Percentiles rank a stretch among this genome's conserved stretches.
Evolutionary conservation across 345 rosid genomes (phyloP).

Genomic region (Eucalyptus curtisii): DNA sequence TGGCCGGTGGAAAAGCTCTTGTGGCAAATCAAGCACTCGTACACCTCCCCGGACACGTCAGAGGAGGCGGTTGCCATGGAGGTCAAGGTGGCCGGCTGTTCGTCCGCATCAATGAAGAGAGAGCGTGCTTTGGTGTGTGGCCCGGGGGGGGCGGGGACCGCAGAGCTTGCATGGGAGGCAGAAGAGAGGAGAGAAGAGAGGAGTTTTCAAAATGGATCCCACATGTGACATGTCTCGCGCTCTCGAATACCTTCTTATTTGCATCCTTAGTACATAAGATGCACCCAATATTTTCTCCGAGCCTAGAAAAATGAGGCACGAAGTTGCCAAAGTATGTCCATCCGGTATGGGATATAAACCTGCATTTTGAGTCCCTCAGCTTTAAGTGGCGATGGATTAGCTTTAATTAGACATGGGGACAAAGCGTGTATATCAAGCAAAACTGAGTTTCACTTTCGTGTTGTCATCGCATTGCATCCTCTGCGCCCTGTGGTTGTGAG

Average conservation of each 20-base stretch:
- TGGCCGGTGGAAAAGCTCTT: slow-evolving; percentile 42
- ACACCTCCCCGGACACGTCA: neutral
- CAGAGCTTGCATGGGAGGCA: too few relatives aligned
- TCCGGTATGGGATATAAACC: slow-evolving; percentile 25
- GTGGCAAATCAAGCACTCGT: slow-evolving; percentile 62
- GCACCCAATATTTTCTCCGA: slow-evolving; percentile 9
- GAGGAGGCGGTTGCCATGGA: neutral
- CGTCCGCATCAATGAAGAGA: neutral
- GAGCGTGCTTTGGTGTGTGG: too few relatives aligned
- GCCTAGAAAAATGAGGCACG: slow-evolving; percentile 42
- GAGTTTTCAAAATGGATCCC: too few relatives aligned
- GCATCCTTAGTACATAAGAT: neutral
- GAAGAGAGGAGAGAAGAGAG: too few relatives aligned
- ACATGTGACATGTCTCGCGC: too few relatives aligned
- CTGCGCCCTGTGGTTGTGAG: neutral
- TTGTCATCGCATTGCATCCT: neutral
- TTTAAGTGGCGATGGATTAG: slow-evolving; percentile 33
- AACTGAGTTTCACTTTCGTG: neutral
- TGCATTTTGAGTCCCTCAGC: slow-evolving; percentile 51
- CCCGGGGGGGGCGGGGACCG: too few relatives aligned
- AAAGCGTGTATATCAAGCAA: neutral
- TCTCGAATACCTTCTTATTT: too few relatives aligned
- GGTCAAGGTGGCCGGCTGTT: neutral
- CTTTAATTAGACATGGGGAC: neutral
- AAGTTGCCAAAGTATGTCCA: slow-evolving; percentile 39